These are phyloP conservation scores for Toxoplasma gondii DNA, from an alignment of 169 alveolate genomes.

Conservation along the genomic window DNA sequence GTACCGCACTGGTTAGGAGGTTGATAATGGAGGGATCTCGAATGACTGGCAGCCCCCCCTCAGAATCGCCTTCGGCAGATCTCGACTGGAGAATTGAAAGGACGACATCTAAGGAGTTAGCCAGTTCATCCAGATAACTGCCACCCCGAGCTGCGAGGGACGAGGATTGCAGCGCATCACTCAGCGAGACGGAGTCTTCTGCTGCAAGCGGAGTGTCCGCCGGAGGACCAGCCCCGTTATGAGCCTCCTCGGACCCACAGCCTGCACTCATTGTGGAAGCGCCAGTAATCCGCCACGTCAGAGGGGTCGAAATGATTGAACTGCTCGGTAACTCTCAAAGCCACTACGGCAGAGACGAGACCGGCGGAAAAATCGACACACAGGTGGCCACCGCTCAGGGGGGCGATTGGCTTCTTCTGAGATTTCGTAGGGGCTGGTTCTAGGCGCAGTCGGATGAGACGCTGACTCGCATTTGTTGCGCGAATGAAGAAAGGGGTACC, in stretches of 20 bases:
- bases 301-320: background rate
- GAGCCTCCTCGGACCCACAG: background rate
- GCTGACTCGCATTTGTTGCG: too few species aligned
- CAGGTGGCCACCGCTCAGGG: too few species aligned
- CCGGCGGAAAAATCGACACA: too few species aligned
- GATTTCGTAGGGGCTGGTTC: too few species aligned
- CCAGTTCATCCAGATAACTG: background rate
- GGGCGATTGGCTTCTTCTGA: too few species aligned
- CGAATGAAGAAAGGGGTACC: too few species aligned
- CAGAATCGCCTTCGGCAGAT: background rate
- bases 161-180: background rate
- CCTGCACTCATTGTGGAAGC: background rate
- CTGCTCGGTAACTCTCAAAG: too few species aligned
- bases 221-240: background rate
- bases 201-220: background rate
- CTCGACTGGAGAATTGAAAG: background rate
- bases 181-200: background rate
- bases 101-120: background rate
- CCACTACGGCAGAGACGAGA: too few species aligned
- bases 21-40: background rate
- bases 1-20: background rate
- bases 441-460: too few species aligned
- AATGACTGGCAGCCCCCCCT: background rate
- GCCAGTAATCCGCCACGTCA: background rate
- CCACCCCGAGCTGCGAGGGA: slow-evolving; percentile 3